These are phyloP conservation scores for Tylopilus rubrobrunneus DNA, from an alignment of 768 basidiomycete species.

Conservation along the genomic window DNA sequence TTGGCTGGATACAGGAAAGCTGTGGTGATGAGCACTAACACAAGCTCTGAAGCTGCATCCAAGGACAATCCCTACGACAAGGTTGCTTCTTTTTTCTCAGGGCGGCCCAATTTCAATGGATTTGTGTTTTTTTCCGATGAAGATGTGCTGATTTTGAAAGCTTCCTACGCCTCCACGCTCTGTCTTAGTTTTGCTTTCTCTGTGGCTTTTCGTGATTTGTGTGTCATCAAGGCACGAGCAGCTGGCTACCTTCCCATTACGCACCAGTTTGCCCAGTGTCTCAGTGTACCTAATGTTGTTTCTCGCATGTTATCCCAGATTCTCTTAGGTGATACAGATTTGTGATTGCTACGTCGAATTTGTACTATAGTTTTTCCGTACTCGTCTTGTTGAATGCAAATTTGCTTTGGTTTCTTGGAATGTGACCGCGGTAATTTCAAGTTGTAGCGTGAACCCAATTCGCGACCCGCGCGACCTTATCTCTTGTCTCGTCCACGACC, in stretches of 20 bases:
- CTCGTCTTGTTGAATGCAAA: not conserved
- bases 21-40: slow-evolving; percentile 1
- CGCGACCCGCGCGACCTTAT: not conserved
- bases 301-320: slow-evolving; percentile 19
- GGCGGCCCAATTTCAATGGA: slow-evolving; percentile 21
- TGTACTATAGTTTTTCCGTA: not conserved
- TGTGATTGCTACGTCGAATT: not conserved
- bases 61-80: slow-evolving; percentile 7
- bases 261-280: slow-evolving; percentile 22
- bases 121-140: slow-evolving; percentile 26
- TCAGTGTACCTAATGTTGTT: slow-evolving; percentile 20
- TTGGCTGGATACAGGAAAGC: slow-evolving; percentile 15
- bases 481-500: slow-evolving; percentile 5
- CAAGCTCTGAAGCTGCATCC: not conserved
- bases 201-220: slow-evolving; percentile 52
- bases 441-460: not conserved
- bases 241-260: slow-evolving; percentile 21
- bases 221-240: slow-evolving; percentile 51
- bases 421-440: not conserved
- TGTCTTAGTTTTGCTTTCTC: slow-evolving; percentile 42
- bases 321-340: not conserved
- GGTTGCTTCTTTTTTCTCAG: slow-evolving; percentile 29
- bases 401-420: too few relatives aligned
- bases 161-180: slow-evolving; percentile 51
- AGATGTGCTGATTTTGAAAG: slow-evolving; percentile 40